Conservation (phyloP, 2,329 filamentous ascomycete genomes). For the Cercospora canescens region DNA sequence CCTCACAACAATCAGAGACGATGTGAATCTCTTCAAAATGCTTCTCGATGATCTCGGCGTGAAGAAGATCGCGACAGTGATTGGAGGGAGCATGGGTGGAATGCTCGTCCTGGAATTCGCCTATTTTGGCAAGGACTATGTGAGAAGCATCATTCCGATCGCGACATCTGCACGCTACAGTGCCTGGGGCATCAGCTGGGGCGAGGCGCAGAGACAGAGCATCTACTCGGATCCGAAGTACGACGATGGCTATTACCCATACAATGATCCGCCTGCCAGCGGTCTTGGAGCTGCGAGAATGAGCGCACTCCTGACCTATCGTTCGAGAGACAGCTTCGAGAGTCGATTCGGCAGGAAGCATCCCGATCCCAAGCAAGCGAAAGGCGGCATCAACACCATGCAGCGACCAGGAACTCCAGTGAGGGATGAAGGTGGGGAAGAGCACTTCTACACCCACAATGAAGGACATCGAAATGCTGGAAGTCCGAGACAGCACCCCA, state of each 20-base stretch:
- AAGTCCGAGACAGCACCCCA: constrained; percentile 43
- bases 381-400: constrained; percentile 75
- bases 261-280: constrained; percentile 80
- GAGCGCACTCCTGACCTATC: constrained; percentile 93
- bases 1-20: constrained; percentile 89
- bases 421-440: constrained; percentile 28
- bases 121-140: constrained; percentile 85
- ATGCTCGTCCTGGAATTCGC: constrained; percentile 93
- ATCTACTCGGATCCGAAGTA: constrained; percentile 99
- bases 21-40: constrained; percentile 83
- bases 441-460: constrained; percentile 56
- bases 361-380: constrained; percentile 73
- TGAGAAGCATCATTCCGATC: constrained; percentile 77
- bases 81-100: constrained; percentile 83
- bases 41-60: constrained; percentile 80
- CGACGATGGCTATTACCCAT: constrained; percentile 91
- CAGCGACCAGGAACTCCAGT: constrained; percentile 47
- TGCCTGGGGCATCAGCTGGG: constrained; percentile 90
- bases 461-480: constrained; percentile 52
- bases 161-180: constrained; percentile 83
- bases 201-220: constrained; percentile 83
- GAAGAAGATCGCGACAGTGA: constrained; percentile 72
- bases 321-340: constrained; percentile 96
- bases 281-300: constrained; percentile 93
- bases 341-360: constrained; percentile 91